Base-by-base conservation (phyloP, 805 yeast species). In the Metschnikowia colocasiae region DNA sequence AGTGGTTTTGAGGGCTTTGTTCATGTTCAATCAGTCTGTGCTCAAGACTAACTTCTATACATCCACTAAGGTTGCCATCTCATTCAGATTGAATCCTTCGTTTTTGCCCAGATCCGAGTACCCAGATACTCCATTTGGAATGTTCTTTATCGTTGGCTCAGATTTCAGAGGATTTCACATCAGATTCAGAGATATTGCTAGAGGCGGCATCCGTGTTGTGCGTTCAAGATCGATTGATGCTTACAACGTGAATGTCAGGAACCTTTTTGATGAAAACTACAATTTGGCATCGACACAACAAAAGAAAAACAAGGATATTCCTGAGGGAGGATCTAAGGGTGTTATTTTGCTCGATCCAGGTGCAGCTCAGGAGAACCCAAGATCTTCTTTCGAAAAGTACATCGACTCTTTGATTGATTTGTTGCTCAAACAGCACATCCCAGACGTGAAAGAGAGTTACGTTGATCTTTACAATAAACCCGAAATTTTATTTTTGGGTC, bases 321-420 rank as follows among this genome's bases (percentile, higher is more conserved):
- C 99, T 41, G 99, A 92, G 75, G 98, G 99, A 64, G 99, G 99
- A 31, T 88, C 97, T 34, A 92, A 92, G 67, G 99, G 99, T 72
- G 99, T 94, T 40, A 87, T 94, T 48, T 77, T 92, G 59, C 76
- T 92, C 56, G 91, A 85, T 60, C 83, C 86, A 36, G 87, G 86
- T 48, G 73, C 72, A 36, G 85, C 89, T 19, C 95, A 87, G 66
- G 86, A 80, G 34, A 80, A 83, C 60, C 89, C 95, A 43, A 81
- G 82, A 54, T 83, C 86, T 48, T 87, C 96, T 27, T 92, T 94
- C 68, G 86, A 85, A 64, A 95, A 94, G 73, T 92, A 92, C 67
- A 85, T 92, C 57, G 99, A 92, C 67, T 74, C 98, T 1, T 76
- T 94, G 56, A 80, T 92, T 56, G 99, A 92, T 66, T 75, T 92